Evolutionary conservation across 2,329 filamentous ascomycete genomes (phyloP).

Genomic region (Penicillium sp.): DNA sequence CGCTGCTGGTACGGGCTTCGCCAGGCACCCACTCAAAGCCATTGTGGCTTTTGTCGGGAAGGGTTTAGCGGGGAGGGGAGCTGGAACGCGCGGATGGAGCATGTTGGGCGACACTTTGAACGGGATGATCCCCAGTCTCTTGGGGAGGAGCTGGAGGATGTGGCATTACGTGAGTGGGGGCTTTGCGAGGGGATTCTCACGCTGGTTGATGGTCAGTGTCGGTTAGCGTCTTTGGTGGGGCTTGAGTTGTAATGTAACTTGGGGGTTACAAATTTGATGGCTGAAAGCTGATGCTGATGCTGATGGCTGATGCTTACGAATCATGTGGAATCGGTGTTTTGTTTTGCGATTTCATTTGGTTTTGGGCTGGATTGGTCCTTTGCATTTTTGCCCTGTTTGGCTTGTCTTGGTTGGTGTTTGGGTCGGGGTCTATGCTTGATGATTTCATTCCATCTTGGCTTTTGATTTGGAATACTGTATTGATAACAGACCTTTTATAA

Average conservation of each 20-base stretch:
- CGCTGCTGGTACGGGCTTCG: conserved; percentile 67
- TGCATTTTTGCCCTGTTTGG: not conserved
- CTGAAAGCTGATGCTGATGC: too few species aligned
- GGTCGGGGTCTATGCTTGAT: not conserved
- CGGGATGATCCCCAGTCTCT: conserved; percentile 47
- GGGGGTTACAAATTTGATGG: too few species aligned
- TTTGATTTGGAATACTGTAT: not conserved
- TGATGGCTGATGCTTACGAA: not conserved
- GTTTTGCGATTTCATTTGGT: not conserved
- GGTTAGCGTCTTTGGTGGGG: conserved; percentile 23
- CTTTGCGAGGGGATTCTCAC: conserved; percentile 38
- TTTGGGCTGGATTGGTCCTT: not conserved
- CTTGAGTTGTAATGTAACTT: conserved; percentile 13
- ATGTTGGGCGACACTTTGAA: conserved; percentile 81
- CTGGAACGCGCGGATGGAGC: conserved; percentile 87
- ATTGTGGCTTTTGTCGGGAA: conserved; percentile 62
- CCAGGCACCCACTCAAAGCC: conserved; percentile 64
- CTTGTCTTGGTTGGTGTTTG: not conserved
- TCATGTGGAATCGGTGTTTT: not conserved
- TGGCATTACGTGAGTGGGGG: conserved; percentile 47
- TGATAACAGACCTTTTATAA: not conserved
- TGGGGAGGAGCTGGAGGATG: conserved; percentile 42
- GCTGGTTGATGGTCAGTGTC: conserved; percentile 24
- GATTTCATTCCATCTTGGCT: not conserved
- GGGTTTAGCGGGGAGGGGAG: conserved; percentile 65